A percentile compares a stretch with the other conserved stretches of the same genome.
Evolutionary conservation across 1,139 yeast species (phyloP).

Genomic region (Protomyces lactucae-debilis): DNA sequence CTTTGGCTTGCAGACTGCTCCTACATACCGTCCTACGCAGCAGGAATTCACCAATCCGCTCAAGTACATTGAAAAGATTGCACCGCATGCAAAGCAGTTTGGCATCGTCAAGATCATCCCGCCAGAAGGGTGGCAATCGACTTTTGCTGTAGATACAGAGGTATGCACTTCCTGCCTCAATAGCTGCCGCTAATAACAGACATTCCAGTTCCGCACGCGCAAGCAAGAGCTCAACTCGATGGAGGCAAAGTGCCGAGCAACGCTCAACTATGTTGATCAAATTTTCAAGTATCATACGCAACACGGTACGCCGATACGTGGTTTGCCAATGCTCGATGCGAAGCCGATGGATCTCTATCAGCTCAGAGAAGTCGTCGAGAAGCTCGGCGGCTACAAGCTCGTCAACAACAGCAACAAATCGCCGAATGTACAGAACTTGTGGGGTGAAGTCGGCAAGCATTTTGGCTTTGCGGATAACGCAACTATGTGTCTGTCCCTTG

Average conservation of each 20-base stretch:
- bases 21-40: constrained; percentile 47
- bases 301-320: constrained; percentile 35
- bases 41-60: constrained; percentile 50
- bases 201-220: constrained; percentile 51
- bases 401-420: constrained; percentile 31
- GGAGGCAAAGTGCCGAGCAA: constrained; percentile 42
- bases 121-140: constrained; percentile 45
- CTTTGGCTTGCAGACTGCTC: constrained; percentile 43
- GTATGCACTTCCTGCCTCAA: constrained; percentile 32
- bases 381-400: constrained; percentile 41
- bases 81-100: constrained; percentile 46
- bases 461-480: constrained; percentile 67
- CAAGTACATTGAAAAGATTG: constrained; percentile 37
- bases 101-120: constrained; percentile 76
- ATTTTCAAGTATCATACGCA: constrained; percentile 39
- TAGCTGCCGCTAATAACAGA: constrained; percentile 28
- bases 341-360: constrained; percentile 42
- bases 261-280: constrained; percentile 40
- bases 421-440: constrained; percentile 37
- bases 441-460: constrained; percentile 59
- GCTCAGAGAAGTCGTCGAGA: constrained; percentile 40
- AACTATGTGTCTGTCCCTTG: constrained; percentile 64
- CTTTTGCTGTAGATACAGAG: constrained; percentile 49
- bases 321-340: constrained; percentile 41
- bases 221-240: constrained; percentile 49